Base-by-base conservation (phyloP, 2,329 filamentous ascomycete species). In the Salinomyces thailandicus region DNA sequence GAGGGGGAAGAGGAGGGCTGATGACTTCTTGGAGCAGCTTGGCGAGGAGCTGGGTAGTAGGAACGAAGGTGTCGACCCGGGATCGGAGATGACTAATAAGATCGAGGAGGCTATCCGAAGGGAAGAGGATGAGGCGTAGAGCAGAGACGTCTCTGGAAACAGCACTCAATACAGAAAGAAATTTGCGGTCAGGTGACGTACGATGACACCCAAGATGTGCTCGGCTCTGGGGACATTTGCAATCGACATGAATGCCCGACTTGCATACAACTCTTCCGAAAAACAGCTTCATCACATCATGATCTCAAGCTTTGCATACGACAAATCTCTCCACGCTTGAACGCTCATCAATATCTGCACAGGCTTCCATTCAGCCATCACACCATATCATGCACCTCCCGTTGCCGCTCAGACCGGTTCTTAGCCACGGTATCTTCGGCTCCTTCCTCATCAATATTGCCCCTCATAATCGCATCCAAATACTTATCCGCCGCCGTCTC, bases 1-100 rank as follows among this genome's bases (percentile, higher is more conserved):
- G 36, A 49, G 44, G 35, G 49, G 49, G 27, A 79, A 76, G 60
- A 78, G 75, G 51, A 71, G 81, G 59, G 82, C 83, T 20, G 81
- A 84, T 49, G 73, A 64, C 44, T 91, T 91, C 58, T 57, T 93
- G 49, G 73, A 79, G 36, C 72, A 71, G 13, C 58, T 81, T 41
- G 62, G 51, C 12, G 50, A 44, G 32, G 56, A 60, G 40, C 42
- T 63, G 44, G 27, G 27, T 2, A 22, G 28, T 12, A 36, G 29
- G 16, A 19, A 16, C 7, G 17, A 16, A 13, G 27, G 22, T 7
- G 30, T 17, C 13, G 33, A 16, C 11, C 28, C 13, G 17, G 35
- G 22, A 18, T 24, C 27, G 16, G 40, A 31, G 20, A 39, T 29
- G 40, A 37, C 22, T 18, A 24, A 31, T 30, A 34, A 28, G 14